A percentile compares a stretch with the other conserved stretches of the same genome.
Evolutionary conservation across 805 yeast genomes (phyloP).

Genomic region (Ogataea allantospora): DNA sequence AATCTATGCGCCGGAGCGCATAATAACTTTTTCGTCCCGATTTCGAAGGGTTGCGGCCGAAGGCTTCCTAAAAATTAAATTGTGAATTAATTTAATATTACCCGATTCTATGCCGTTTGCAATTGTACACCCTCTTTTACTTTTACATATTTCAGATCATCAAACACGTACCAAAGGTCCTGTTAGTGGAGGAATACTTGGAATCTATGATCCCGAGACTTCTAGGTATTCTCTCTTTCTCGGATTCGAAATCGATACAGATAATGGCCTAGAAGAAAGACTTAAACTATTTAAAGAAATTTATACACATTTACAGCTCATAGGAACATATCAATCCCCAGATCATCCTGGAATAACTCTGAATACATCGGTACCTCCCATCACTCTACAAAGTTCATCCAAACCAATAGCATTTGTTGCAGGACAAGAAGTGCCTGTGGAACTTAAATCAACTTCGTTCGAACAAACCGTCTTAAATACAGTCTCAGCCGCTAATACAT

Average conservation of each 20-base stretch:
- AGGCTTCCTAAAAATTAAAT: not conserved
- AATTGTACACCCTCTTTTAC: constrained; percentile 17
- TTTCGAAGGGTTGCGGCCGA: not conserved
- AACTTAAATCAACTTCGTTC: constrained; percentile 16
- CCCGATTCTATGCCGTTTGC: constrained; percentile 3
- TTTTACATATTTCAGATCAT: constrained; percentile 17
- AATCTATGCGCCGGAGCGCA: not conserved
- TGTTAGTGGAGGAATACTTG: constrained; percentile 17
- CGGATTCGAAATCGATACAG: constrained; percentile 15
- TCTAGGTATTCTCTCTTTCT: constrained; percentile 10
- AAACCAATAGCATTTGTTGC: not conserved
- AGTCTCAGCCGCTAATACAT: constrained; percentile 5
- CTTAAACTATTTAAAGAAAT: constrained; percentile 23
- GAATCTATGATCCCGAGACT: constrained; percentile 8
- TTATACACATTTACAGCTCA: constrained; percentile 24
- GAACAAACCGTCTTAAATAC: constrained; percentile 20
- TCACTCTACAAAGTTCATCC: not conserved
- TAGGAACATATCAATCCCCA: constrained; percentile 24
- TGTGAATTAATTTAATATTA: not conserved
- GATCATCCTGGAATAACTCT: not conserved
- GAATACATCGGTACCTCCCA: not conserved
- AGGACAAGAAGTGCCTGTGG: constrained; percentile 1
- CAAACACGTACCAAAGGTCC: constrained; percentile 4
- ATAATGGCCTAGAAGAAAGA: constrained; percentile 7
- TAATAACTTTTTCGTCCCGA: no score